Base-by-base conservation (phyloP, 257 asterid genomes). In the Anisodus acutangulus region DNA sequence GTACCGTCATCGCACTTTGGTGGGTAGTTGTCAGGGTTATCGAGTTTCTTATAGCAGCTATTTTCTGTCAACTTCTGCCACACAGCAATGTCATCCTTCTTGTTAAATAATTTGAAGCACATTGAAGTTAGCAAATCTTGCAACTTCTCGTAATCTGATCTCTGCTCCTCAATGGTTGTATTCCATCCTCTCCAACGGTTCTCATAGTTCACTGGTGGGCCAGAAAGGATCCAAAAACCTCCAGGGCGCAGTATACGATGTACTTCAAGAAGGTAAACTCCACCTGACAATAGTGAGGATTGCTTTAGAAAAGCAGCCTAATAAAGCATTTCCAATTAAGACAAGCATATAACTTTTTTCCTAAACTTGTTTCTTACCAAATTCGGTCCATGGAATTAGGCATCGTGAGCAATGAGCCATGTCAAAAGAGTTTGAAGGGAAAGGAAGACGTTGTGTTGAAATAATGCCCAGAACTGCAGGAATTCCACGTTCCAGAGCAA, bases 401-500 rank as follows among this genome's bases (percentile, higher is more conserved):
- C 99, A 97, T 95, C 99, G 91, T 11, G 99, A 95, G 92, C 99
- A 97, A 86, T 97, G 99, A 4, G 98, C 99, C 98, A 97, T 93
- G 90, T 97, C 99, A 39, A 97, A 97, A 54, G 99, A 92, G 86
- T 87, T 95, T 17, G 99, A 97, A 76, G 99, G 98, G 63, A 97
- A 97, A 84, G 99, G 98, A 83, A 97, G 98, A 83, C 99, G 90
- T 81, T 97, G 99, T 2, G 99, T 97, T 8, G 99, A 97, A 87
- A 97, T 95, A 89, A 97, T 89, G 85, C 99, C 99, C 12, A 97
- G 90, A 85, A 96, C 86, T 1, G 99, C 99, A 8, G 99, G 99
- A 84, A 96, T 96, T 68, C 99, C 99, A 78, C 99, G 98, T 86
- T 96, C 99, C 16, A 96, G 91, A 58, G 99, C 99, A 85, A 96